Evolutionary conservation across 2,329 filamentous ascomycete species (phyloP).

Genomic region (Geosmithia morbida): DNA sequence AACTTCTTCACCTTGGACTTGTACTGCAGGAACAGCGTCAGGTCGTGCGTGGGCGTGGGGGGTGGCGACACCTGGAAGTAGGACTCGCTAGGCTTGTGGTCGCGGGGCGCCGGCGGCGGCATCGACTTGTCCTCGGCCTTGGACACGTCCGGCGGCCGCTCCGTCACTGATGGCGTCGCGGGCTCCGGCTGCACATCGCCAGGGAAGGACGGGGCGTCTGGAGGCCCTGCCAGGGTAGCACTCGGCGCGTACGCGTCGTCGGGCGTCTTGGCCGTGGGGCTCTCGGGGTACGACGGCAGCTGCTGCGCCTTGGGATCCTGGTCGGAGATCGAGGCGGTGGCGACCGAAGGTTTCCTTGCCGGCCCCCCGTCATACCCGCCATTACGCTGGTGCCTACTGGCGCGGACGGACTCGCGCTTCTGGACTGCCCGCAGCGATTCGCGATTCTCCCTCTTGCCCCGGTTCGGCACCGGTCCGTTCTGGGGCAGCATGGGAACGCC

Average conservation of each 20-base stretch:
- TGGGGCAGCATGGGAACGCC: conserved; percentile 82
- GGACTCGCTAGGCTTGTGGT: conserved; percentile 26
- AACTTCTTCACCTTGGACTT: conserved; percentile 97
- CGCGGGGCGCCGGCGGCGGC: conserved; percentile 14
- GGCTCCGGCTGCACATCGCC: conserved; percentile 7
- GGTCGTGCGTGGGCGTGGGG: conserved; percentile 56
- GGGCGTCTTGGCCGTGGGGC: conserved; percentile 21
- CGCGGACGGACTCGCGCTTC: conserved; percentile 33
- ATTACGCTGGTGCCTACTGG: conserved; percentile 32
- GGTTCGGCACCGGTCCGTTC: conserved; percentile 70
- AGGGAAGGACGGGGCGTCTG: conserved; percentile 24
- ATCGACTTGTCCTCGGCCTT: not conserved
- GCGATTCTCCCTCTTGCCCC: conserved; percentile 53
- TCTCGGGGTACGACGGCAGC: conserved; percentile 2
- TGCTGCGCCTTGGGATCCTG: conserved; percentile 4
- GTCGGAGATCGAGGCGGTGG: conserved; percentile 44
- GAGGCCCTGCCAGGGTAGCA: conserved; percentile 44
- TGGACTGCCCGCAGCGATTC: conserved; percentile 67
- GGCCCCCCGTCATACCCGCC: conserved; percentile 42
- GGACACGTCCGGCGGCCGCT: not conserved
- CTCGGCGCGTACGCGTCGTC: conserved; percentile 48
- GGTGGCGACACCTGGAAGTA: conserved; percentile 52
- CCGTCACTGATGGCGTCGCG: conserved; percentile 1
- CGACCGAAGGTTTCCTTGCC: conserved; percentile 40
- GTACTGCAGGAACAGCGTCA: conserved; percentile 91